A percentile compares a stretch with the other conserved stretches of the same genome.
These are phyloP conservation scores for Aspergillus novofumigatus DNA, from an alignment of 2,329 filamentous ascomycete species.

Conservation along the genomic window DNA sequence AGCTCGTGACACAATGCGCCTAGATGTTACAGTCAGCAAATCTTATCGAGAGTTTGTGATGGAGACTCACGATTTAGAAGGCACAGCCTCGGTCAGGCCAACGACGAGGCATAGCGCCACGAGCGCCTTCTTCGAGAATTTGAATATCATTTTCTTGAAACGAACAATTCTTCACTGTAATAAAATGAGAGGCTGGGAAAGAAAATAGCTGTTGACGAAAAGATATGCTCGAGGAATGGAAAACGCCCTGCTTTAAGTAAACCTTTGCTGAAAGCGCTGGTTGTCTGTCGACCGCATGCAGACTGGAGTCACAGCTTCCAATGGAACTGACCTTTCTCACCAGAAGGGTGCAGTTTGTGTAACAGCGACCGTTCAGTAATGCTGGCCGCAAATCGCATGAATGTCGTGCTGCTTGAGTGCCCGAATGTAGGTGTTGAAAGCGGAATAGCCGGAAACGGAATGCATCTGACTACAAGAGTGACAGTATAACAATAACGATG, in stretches of 20 bases:
- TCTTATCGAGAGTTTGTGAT: neutral
- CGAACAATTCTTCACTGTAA: conserved; percentile 26
- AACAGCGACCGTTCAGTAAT: neutral
- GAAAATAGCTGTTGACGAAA: conserved; percentile 17
- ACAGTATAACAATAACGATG: neutral
- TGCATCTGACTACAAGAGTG: neutral
- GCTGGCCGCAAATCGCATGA: neutral
- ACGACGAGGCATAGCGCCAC: conserved; percentile 24
- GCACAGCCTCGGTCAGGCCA: conserved; percentile 2
- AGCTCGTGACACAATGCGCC: conserved; percentile 22
- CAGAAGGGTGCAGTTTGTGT: neutral
- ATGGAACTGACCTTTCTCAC: neutral
- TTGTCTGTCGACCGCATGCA: conserved; percentile 15
- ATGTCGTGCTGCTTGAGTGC: neutral
- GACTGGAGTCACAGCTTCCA: conserved; percentile 1
- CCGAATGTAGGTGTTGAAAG: neutral
- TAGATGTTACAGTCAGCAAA: conserved; percentile 11
- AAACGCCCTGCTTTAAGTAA: conserved; percentile 30
- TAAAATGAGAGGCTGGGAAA: conserved; percentile 19
- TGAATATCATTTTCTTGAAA: conserved; percentile 24
- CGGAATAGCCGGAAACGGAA: neutral
- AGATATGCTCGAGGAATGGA: conserved; percentile 22
- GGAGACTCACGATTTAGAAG: neutral
- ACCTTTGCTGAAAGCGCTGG: conserved; percentile 10
- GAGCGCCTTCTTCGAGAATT: conserved; percentile 22